Percentiles rank a stretch among this genome's conserved stretches.
Conservation (phyloP, 2,329 filamentous ascomycete species). For the Aspergillus chevalieri region DNA sequence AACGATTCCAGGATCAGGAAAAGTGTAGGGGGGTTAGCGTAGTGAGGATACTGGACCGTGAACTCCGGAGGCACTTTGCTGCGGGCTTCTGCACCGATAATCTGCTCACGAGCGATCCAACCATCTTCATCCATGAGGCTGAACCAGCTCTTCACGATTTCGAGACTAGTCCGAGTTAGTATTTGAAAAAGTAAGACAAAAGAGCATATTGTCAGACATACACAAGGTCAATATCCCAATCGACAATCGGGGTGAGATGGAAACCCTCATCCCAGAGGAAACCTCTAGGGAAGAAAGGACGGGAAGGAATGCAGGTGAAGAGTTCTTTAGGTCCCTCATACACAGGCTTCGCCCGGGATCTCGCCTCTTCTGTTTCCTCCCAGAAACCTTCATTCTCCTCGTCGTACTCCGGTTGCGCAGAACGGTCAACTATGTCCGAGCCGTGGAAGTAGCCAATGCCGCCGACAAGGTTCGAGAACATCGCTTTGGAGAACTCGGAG, state of each 20-base stretch:
- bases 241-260: constrained; percentile 80
- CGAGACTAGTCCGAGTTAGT: constrained; percentile 43
- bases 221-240: constrained; percentile 90
- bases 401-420: constrained; percentile 85
- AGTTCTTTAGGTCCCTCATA: constrained; percentile 79
- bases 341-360: constrained; percentile 60
- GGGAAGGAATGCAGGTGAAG: constrained; percentile 84
- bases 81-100: constrained; percentile 81
- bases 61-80: constrained; percentile 94
- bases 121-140: constrained; percentile 93
- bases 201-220: constrained; percentile 17
- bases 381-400: constrained; percentile 95
- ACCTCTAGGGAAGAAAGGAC: constrained; percentile 91
- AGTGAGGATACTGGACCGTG: constrained; percentile 92
- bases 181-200: background rate
- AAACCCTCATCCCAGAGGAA: constrained; percentile 99
- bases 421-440: constrained; percentile 79
- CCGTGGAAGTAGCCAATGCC: constrained; percentile 96
- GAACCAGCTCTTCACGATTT: constrained; percentile 94
- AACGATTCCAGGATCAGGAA: constrained; percentile 84
- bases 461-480: constrained; percentile 90
- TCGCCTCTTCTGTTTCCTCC: constrained; percentile 80
- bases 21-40: constrained; percentile 91
- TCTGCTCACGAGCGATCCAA: constrained; percentile 96
- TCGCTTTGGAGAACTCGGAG: constrained; percentile 71